A percentile compares a stretch with the other conserved stretches of the same genome.
Conservation (phyloP, 805 yeast genomes). For the Isabelozyma gotoi region DNA sequence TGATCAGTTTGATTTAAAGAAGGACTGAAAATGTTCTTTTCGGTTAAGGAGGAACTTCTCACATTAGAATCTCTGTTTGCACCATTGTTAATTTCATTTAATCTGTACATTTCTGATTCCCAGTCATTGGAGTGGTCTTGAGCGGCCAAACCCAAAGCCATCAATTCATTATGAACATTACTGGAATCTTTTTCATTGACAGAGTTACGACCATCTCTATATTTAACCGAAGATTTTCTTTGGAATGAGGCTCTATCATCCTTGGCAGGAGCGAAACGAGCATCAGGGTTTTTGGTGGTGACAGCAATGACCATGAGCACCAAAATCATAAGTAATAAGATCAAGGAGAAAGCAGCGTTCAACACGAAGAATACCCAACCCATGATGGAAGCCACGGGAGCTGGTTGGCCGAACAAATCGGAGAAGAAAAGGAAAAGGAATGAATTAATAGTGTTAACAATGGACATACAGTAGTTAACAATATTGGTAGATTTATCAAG, state of each 20-base stretch:
- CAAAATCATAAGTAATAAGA: constrained; percentile 68
- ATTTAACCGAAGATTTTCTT: constrained; percentile 36
- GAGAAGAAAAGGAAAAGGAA: constrained; percentile 85
- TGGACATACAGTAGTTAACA: constrained; percentile 67
- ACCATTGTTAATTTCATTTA: constrained; percentile 28
- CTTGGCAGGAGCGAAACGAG: constrained; percentile 81
- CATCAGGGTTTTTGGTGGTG: constrained; percentile 82
- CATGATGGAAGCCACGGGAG: constrained; percentile 79
- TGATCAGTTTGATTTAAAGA: constrained; percentile 29
- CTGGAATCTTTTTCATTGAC: constrained; percentile 12
- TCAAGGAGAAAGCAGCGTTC: constrained; percentile 84
- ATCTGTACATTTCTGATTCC: constrained; percentile 63
- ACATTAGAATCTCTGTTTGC: constrained; percentile 12
- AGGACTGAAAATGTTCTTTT: constrained; percentile 27
- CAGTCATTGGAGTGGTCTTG: constrained; percentile 74
- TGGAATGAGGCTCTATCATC: constrained; percentile 95
- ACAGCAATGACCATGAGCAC: constrained; percentile 62
- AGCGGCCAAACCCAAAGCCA: constrained; percentile 81
- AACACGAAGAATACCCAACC: constrained; percentile 87
- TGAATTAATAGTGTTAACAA: constrained; percentile 76
- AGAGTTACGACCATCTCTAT: constrained; percentile 24
- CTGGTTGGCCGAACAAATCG: constrained; percentile 77
- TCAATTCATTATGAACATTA: constrained; percentile 46
- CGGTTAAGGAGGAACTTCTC: constrained; percentile 7
- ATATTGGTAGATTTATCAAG: constrained; percentile 82